These are phyloP conservation scores for Phytophthora tubulina DNA, from an alignment of 352 stramenopile genomes.

Conservation along the genomic window DNA sequence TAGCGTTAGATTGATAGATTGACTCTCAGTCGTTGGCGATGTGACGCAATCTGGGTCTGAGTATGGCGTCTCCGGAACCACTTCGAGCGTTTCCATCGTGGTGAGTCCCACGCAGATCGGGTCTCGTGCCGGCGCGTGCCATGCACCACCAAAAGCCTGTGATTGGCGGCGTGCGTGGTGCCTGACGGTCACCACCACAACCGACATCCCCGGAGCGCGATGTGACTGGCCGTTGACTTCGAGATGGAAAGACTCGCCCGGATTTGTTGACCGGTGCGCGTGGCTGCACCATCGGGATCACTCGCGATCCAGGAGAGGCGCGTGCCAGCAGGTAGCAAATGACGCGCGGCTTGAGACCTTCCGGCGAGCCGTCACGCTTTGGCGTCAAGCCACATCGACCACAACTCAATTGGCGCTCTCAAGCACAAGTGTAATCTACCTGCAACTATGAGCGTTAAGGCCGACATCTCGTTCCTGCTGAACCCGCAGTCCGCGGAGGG, in stretches of 20 bases:
- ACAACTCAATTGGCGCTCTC: conserved; percentile 26
- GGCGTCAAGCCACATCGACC: conserved; percentile 1
- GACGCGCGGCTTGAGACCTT: conserved; percentile 14
- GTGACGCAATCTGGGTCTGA: conserved; percentile 9
- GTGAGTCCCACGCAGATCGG: conserved; percentile 23
- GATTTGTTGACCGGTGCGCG: conserved; percentile 32
- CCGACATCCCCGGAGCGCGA: neutral
- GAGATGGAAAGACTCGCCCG: conserved; percentile 4
- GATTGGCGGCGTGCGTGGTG: conserved; percentile 31
- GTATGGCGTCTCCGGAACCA: neutral
- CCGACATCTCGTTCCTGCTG: conserved; percentile 52
- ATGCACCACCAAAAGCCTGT: conserved; percentile 31
- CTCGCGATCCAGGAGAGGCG: conserved; percentile 17
- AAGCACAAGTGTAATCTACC: neutral
- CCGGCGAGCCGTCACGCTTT: neutral
- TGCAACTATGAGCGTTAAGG: conserved; percentile 40
- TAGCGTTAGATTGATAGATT: too few species aligned
- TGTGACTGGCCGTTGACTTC: conserved; percentile 15
- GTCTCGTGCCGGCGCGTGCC: conserved; percentile 22
- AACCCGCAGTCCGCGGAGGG: conserved; percentile 33
- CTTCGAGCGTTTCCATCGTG: conserved; percentile 24
- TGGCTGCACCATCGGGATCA: conserved; percentile 41
- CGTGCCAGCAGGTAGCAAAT: conserved; percentile 15
- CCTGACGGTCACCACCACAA: conserved; percentile 25
- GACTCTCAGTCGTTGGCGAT: neutral